Evolutionary conservation across 306 rosid genomes (phyloP), one percentile per base, ranked within the genome.

Genomic region (Quillaja saponaria): DNA sequence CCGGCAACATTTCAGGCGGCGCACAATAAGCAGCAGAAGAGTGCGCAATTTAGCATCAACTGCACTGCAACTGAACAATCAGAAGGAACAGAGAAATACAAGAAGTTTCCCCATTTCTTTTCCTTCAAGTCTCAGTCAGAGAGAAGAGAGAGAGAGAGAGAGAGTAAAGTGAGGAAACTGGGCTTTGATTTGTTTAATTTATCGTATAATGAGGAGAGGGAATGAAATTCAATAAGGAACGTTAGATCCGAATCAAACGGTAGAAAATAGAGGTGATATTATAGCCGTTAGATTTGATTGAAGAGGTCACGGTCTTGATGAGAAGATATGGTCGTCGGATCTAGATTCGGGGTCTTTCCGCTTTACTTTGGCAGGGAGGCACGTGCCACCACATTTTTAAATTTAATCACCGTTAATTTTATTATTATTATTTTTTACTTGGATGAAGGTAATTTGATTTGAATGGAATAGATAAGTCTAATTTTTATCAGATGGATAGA

Each of bases 351-450:
- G 49, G 75, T 50, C 80, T 79, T 76, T 81, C 77, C 62, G 52
- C 82, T 78, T 84, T 63, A 64, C 48, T 72, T 73, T 79, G 63
- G 38, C 81, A 55, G 83, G 68, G 63, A 76, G 86, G 90, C 96
- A 87, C 91, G 96, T 87, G 97, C 85, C 68, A 55, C 59, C 45
- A 56, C 40, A 42, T 0, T 52, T 28, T 38, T n/a, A 0, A 31
- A 35, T 46, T 63, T 44, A n/a, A 19, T 16, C 5, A 3, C n/a
- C 34, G 37, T 28, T 50, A 7, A 47, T 63, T 37, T 40, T 28
- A 1, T 45, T 6, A 7, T 8, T 3, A 34, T 12, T 3, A 7
- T 34, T 57, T 47, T 5, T 10, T 5, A 20, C 0, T 31, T 16
- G n/a, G n/a, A n/a, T n/a, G n/a, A n/a, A n/a, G n/a, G n/a, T n/a